Percentiles rank a stretch among this genome's conserved stretches.
These are phyloP conservation scores for Ogataea trehalophila DNA, from an alignment of 805 yeast genomes.

Conservation along the genomic window DNA sequence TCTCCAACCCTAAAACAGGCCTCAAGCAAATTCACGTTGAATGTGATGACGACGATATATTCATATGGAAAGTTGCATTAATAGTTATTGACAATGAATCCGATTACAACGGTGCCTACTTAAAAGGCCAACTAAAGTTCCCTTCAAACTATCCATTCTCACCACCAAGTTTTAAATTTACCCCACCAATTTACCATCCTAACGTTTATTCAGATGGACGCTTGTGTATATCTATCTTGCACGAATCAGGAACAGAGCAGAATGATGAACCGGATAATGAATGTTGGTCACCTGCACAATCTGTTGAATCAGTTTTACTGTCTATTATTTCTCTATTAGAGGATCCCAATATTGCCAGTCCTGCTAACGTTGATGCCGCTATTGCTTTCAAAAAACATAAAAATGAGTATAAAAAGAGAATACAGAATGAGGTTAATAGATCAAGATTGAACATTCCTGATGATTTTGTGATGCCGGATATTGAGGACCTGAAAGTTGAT, in stretches of 20 bases:
- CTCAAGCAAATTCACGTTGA: slow-evolving; percentile 32
- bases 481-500: slow-evolving; percentile 42
- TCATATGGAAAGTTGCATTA: slow-evolving; percentile 79
- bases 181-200: slow-evolving; percentile 94
- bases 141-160: slow-evolving; percentile 88
- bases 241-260: slow-evolving; percentile 79
- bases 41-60: slow-evolving; percentile 54
- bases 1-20: slow-evolving; percentile 85
- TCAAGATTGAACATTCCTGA: slow-evolving; percentile 82
- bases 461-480: slow-evolving; percentile 77
- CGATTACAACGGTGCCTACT: slow-evolving; percentile 89
- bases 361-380: slow-evolving; percentile 98
- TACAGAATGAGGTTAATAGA: slow-evolving; percentile 73
- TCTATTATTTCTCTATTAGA: slow-evolving; percentile 87
- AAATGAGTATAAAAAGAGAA: slow-evolving; percentile 72
- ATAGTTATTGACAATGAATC: slow-evolving; percentile 90
- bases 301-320: slow-evolving; percentile 88
- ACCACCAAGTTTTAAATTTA: slow-evolving; percentile 91
- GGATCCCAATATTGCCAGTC: slow-evolving; percentile 90
- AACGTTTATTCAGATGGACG: slow-evolving; percentile 94
- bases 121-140: slow-evolving; percentile 89
- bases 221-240: slow-evolving; percentile 88
- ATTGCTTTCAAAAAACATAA: slow-evolving; percentile 83
- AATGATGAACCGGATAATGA: slow-evolving; percentile 92
- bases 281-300: slow-evolving; percentile 94